These are phyloP conservation scores for Ophiostoma quercus DNA, from an alignment of 2,329 filamentous ascomycete species.

Conservation along the genomic window DNA sequence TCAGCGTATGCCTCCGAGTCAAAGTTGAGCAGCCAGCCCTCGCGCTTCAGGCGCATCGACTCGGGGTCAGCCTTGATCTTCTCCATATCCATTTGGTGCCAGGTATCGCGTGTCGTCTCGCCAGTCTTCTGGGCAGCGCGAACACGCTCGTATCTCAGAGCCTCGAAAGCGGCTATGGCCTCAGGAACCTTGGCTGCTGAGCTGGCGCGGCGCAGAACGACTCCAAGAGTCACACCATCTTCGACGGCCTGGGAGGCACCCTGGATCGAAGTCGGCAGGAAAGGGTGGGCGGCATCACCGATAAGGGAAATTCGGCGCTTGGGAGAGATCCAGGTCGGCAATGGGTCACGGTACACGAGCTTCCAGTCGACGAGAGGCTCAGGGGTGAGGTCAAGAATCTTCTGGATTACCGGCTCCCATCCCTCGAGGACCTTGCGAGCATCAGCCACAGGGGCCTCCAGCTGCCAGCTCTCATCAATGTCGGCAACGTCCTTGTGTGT, in stretches of 20 bases:
- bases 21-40: constrained; percentile 33
- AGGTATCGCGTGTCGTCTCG: constrained; percentile 32
- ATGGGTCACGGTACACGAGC: constrained; percentile 42
- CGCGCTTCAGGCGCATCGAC: constrained; percentile 31
- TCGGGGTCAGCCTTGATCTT: constrained; percentile 32
- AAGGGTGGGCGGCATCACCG: constrained; percentile 48
- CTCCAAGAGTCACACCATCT: constrained; percentile 44
- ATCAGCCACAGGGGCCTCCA: constrained; percentile 39
- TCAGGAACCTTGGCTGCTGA: constrained; percentile 26
- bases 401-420: constrained; percentile 45
- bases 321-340: constrained; percentile 41
- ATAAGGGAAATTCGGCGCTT: constrained; percentile 41
- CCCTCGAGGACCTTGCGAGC: constrained; percentile 40
- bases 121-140: constrained; percentile 34
- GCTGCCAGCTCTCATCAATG: constrained; percentile 44
- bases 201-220: constrained; percentile 27
- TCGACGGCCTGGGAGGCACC: constrained; percentile 48
- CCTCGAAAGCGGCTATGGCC: constrained; percentile 33
- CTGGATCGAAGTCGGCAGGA: constrained; percentile 45
- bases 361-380: constrained; percentile 38
- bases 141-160: constrained; percentile 33
- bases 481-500: constrained; percentile 46
- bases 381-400: constrained; percentile 41
- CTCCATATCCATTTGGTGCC: constrained; percentile 34
- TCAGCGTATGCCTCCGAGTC: constrained; percentile 34